Conservation (phyloP, 2,329 filamentous ascomycete genomes). For the Fusarium transvaalense region DNA sequence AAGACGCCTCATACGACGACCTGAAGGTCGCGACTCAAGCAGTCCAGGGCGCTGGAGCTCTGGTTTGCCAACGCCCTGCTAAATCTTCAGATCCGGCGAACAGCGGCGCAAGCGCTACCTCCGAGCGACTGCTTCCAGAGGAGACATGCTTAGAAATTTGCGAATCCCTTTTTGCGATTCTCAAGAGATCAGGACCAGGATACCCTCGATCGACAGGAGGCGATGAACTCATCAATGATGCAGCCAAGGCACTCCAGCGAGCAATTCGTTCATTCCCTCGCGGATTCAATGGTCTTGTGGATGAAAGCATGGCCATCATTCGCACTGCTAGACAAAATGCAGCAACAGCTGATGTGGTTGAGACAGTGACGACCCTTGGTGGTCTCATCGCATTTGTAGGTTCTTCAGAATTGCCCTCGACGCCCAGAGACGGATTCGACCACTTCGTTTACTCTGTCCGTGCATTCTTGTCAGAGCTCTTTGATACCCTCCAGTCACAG, state of each 20-base stretch:
- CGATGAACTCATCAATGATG: constrained; percentile 58
- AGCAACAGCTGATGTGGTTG: constrained; percentile 39
- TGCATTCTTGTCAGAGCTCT: constrained; percentile 54
- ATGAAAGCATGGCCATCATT: constrained; percentile 47
- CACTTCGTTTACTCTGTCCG: constrained; percentile 58
- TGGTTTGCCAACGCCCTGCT: constrained; percentile 57
- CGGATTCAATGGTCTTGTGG: constrained; percentile 54
- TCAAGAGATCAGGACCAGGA: constrained; percentile 43
- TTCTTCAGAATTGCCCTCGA: constrained; percentile 57
- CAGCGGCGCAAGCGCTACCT: constrained; percentile 1
- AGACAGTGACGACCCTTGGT: constrained; percentile 55
- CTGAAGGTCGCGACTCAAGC: constrained; percentile 59
- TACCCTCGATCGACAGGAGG: constrained; percentile 40
- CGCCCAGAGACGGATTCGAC: constrained; percentile 48
- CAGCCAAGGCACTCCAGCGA: constrained; percentile 57
- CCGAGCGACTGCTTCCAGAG: constrained; percentile 52
- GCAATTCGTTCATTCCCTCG: constrained; percentile 53
- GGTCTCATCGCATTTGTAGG: constrained; percentile 63
- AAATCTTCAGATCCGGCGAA: constrained; percentile 20
- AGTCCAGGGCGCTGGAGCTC: constrained; percentile 60
- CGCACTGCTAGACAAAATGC: constrained; percentile 41
- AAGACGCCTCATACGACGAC: constrained; percentile 54
- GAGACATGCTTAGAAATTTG: constrained; percentile 56
- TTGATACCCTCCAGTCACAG: constrained; percentile 52
- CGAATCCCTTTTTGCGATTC: constrained; percentile 51